These are phyloP conservation scores for Selaginella moellendorffii DNA, from an alignment of 75 land plant species.

Conservation along the genomic window DNA sequence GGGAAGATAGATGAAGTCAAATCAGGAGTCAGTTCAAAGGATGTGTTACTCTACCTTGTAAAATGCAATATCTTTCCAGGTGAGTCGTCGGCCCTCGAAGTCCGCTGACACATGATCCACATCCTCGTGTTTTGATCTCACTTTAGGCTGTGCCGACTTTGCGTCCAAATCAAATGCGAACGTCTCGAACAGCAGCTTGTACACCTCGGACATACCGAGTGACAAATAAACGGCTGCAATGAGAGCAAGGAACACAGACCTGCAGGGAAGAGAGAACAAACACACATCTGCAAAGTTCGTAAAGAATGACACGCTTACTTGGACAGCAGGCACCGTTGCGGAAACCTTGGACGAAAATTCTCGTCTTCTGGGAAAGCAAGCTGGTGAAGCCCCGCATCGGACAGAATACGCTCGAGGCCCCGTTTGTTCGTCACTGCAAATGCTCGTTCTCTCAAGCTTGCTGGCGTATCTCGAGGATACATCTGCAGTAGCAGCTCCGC, in stretches of 20 bases:
- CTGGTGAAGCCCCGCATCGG: constrained; percentile 68
- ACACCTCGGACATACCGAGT: constrained; percentile 87
- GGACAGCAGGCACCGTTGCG: no score
- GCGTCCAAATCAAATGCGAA: constrained; percentile 91
- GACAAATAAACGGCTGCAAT: constrained; percentile 81
- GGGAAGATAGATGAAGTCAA: not conserved
- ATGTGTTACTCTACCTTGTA: constrained; percentile 39
- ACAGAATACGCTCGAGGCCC: constrained; percentile 54
- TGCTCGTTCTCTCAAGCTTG: constrained; percentile 73
- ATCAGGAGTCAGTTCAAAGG: not conserved
- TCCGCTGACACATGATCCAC: constrained; percentile 80
- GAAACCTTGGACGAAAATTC: no score
- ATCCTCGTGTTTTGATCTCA: constrained; percentile 56
- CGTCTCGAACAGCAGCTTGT: constrained; percentile 84
- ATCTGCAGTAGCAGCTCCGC: constrained; percentile 65
- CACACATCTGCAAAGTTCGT: not conserved
- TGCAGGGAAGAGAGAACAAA: constrained; percentile 11
- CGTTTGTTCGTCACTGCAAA: constrained; percentile 65
- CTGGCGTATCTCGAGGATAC: constrained; percentile 74
- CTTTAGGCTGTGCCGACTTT: constrained; percentile 58
- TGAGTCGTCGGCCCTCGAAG: constrained; percentile 57
- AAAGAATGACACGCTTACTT: no score
- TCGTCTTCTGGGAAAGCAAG: constrained; percentile 66
- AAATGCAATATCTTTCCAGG: constrained; percentile 76
- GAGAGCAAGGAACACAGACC: constrained; percentile 79